Evolutionary conservation across 371 early-diverging fungal species (phyloP).

Genomic region (Mortierella sp.): DNA sequence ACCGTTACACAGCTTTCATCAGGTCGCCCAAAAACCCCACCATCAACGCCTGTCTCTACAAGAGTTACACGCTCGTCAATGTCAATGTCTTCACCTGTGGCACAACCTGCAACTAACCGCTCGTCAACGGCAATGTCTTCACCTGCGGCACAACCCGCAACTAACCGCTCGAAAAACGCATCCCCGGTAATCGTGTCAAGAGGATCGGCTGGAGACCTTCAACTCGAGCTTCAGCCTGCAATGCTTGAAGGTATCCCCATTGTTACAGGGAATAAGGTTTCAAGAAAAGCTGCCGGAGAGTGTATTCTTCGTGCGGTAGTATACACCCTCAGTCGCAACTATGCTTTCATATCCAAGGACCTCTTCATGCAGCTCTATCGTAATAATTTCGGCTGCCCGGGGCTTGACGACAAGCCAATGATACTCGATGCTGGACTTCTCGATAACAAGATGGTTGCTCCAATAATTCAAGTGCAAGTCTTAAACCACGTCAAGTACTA

Average conservation of each 20-base stretch:
- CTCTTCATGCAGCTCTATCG: conserved; percentile 16
- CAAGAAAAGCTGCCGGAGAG: conserved; percentile 19
- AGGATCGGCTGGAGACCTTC: background rate
- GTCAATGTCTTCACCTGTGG: background rate
- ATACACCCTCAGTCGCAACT: conserved; percentile 13
- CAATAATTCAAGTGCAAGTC: background rate
- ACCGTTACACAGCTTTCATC: too few relatives aligned
- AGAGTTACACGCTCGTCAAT: background rate
- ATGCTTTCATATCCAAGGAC: conserved; percentile 15
- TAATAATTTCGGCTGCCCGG: conserved; percentile 13
- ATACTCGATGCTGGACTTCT: background rate
- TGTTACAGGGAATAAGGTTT: conserved; percentile 7
- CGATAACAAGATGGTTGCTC: conserved; percentile 6
- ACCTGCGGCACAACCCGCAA: background rate
- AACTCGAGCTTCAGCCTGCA: background rate
- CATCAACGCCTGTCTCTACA: too few relatives aligned
- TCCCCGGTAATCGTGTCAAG: background rate
- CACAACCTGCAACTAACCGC: background rate
- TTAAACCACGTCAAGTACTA: conserved; percentile 10
- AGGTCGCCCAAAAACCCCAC: too few relatives aligned
- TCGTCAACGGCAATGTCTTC: background rate
- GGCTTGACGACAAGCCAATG: background rate
- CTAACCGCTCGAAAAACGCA: background rate
- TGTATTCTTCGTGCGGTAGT: conserved; percentile 22
- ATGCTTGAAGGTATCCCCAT: background rate